These are phyloP conservation scores for Aspergillus alliaceus DNA, from an alignment of 2,329 filamentous ascomycete species.

Conservation along the genomic window DNA sequence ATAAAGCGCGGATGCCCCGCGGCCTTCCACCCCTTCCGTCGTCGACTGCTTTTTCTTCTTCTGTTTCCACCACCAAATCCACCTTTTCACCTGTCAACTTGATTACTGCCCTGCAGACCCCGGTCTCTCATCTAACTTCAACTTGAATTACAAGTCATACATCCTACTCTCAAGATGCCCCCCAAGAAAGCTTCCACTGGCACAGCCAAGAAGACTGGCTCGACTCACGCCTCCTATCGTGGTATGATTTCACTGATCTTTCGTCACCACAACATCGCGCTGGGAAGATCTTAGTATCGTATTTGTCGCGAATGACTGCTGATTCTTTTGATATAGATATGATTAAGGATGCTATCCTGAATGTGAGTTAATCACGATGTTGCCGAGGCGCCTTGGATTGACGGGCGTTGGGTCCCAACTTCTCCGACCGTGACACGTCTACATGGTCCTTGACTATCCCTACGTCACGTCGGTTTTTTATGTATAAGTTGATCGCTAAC, in stretches of 20 bases:
- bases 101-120: conserved; percentile 10
- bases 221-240: conserved; percentile 65
- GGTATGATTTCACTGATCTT: conserved; percentile 55
- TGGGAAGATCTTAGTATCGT: conserved; percentile 33
- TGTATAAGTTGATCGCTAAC: conserved; percentile 48
- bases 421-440: conserved; percentile 39
- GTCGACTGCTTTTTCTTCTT: conserved; percentile 35
- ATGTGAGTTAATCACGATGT: conserved; percentile 60
- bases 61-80: conserved; percentile 19
- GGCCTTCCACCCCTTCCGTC: conserved; percentile 39
- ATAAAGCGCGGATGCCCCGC: conserved; percentile 46
- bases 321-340: conserved; percentile 60
- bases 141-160: conserved; percentile 12
- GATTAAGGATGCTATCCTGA: conserved; percentile 71
- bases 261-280: conserved; percentile 49
- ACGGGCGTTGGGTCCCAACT: conserved; percentile 35
- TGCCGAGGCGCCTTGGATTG: conserved; percentile 46
- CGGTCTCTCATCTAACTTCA: conserved; percentile 5
- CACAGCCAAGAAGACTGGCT: conserved; percentile 59
- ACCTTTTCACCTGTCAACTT: conserved; percentile 9
- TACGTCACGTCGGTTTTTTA: conserved; percentile 23
- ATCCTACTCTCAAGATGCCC: conserved; percentile 54
- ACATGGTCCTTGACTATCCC: conserved; percentile 20
- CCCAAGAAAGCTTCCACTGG: conserved; percentile 61
- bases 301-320: conserved; percentile 56